Base-by-base conservation (phyloP, 2,329 filamentous ascomycete genomes). In the Lachnellula subtilissima region DNA sequence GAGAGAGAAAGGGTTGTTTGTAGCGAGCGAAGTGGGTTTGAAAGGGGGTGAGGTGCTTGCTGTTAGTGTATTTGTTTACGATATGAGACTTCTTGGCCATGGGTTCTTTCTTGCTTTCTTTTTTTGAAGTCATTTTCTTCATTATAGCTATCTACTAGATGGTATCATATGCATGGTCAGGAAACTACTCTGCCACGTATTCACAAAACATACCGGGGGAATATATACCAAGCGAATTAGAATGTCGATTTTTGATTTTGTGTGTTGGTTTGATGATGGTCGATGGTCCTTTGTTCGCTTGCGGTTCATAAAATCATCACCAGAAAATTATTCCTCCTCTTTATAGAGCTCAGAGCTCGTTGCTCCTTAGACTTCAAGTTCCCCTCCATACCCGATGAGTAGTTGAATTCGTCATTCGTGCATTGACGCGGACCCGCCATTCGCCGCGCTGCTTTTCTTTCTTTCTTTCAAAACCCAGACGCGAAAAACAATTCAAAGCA, bases 401-500 rank as follows among this genome's bases (percentile, higher is more conserved):
- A 25, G 23, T 32, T 32, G 45, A 47, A 25, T 47, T 47, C 19
- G 23, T 47, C 45, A 47, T 47, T 47, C 45, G 14, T 47, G 23
- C 23, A 47, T 23, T 47, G 45, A 25, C 42, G 15, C 42, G 45
- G 12, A 35, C 32, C 23, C 46, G 50, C 19, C 40, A 39, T 50
- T 17, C 46, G 45, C 36, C 22, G 14, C 47, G 23, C 28, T 25
- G 39, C 37, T 43, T 22, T 17, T 19, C n/a, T 52, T 48, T 36
- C 51, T 15, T 25, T 48, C 45, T 51, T 48, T 45, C 39, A 39
- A 32, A 46, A 49, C 32, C 17, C 25, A 42, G 15, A 19, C 46
- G 57, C 65, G 43, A 60, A 65, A 59, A 58, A 47, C 55, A 59
- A 56, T 64, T 50, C 55, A 55, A 60, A 61, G 48, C 37, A 40